These are phyloP conservation scores for Komagataella ulmi DNA, from an alignment of 805 yeast species.

Conservation along the genomic window DNA sequence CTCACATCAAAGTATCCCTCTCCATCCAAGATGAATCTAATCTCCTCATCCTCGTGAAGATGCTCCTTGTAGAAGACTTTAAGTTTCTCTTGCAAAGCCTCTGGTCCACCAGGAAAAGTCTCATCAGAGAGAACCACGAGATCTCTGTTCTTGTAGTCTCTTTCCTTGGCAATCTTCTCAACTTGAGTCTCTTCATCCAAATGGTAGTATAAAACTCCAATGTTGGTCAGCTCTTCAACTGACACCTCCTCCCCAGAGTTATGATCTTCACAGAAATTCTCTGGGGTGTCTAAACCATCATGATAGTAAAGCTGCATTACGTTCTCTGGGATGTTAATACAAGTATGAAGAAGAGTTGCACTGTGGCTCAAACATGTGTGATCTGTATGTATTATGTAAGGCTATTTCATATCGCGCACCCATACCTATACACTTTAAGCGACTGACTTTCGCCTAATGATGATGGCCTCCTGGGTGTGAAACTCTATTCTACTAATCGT, in stretches of 20 bases:
- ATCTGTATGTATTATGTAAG: neutral
- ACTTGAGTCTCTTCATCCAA: slow-evolving; percentile 41
- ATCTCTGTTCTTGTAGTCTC: slow-evolving; percentile 76
- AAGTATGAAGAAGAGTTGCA: neutral
- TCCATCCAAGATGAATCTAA: slow-evolving; percentile 80
- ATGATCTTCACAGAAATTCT: slow-evolving; percentile 52
- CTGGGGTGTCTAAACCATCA: slow-evolving; percentile 43
- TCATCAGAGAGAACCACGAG: slow-evolving; percentile 43
- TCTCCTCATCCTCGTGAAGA: slow-evolving; percentile 94
- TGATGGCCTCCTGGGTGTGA: no score
- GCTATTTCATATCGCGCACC: neutral
- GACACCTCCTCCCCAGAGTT: slow-evolving; percentile 52
- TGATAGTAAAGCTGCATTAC: slow-evolving; percentile 44
- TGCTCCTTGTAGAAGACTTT: slow-evolving; percentile 70
- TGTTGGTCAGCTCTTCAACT: slow-evolving; percentile 28
- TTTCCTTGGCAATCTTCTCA: slow-evolving; percentile 48
- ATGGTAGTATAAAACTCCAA: slow-evolving; percentile 61
- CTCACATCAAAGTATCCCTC: slow-evolving; percentile 88
- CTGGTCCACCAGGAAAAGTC: slow-evolving; percentile 49
- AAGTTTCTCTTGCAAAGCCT: slow-evolving; percentile 50
- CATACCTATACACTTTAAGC: neutral
- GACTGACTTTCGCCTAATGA: neutral
- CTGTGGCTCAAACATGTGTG: neutral
- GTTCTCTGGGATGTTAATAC: neutral
- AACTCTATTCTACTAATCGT: neutral